Conservation (phyloP, 441 rosid species). For the Jatropha podagrica region DNA sequence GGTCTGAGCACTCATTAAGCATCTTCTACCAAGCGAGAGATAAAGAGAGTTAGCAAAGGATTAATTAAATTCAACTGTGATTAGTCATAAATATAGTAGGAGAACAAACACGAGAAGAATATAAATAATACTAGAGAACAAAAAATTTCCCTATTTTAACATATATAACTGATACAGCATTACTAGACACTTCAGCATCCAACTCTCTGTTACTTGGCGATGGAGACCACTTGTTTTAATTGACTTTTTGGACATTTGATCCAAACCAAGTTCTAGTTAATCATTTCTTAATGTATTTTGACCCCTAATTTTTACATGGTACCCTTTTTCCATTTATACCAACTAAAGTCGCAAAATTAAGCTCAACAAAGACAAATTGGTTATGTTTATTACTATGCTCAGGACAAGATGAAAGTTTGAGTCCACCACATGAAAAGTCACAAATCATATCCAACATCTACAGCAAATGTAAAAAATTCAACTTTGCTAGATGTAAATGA, state of each 20-base stretch:
- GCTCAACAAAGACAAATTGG: not conserved
- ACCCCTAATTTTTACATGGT: not conserved
- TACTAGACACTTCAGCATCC: not conserved
- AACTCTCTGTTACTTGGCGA: too few species aligned
- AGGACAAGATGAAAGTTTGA: not conserved
- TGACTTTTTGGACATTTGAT: not conserved
- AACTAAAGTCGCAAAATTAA: not conserved
- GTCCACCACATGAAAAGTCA: too few species aligned
- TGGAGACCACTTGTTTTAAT: not conserved
- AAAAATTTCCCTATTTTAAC: not conserved
- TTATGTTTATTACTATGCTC: not conserved
- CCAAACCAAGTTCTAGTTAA: not conserved
- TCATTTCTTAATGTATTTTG: not conserved
- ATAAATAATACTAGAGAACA: not conserved
- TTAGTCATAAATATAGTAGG: not conserved
- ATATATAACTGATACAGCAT: not conserved
- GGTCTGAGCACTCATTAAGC: constrained; percentile 4
- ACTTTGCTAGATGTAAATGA: too few species aligned
- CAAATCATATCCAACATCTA: too few species aligned
- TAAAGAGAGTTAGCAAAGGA: not conserved
- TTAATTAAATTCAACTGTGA: not conserved
- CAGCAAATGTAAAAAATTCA: too few species aligned
- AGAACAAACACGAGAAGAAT: not conserved
- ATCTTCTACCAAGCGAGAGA: constrained; percentile 22
- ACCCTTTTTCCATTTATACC: not conserved